phyloP scores from a whole-genome alignment of 805 yeast genomes.

The Candida ascalaphidarum region DNA sequence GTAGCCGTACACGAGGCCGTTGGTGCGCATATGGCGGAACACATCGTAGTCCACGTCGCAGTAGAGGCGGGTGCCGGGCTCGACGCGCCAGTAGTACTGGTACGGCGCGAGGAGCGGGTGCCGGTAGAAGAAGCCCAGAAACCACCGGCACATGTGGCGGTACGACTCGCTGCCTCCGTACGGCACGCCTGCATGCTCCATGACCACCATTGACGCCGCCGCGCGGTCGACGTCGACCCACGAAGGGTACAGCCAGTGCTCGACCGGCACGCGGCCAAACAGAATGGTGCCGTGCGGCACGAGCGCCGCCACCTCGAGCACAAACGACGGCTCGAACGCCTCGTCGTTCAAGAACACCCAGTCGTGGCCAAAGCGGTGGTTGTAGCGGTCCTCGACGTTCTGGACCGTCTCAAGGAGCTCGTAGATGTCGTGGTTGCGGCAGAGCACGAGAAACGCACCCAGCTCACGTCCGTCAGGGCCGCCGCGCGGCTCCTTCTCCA shows the following conservation, averaged over 20 bases:
- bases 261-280: conserved; percentile 53
- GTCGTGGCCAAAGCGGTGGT: conserved; percentile 54
- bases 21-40: conserved; percentile 47
- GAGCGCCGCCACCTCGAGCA: conserved; percentile 33
- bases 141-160: conserved; percentile 58
- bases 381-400: conserved; percentile 60
- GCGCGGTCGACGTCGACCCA: conserved; percentile 47
- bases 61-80: conserved; percentile 52
- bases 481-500: too few species aligned
- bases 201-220: conserved; percentile 3
- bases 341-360: conserved; percentile 75
- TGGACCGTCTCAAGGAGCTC: conserved; percentile 50
- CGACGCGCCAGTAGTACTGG: conserved; percentile 71
- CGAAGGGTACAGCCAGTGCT: conserved; percentile 66
- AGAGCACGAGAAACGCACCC: conserved; percentile 64
- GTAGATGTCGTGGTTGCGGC: conserved; percentile 58
- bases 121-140: conserved; percentile 50
- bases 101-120: conserved; percentile 52
- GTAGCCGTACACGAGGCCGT: conserved; percentile 58
- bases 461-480: too few species aligned
- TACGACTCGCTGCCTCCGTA: conserved; percentile 58
- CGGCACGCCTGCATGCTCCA: conserved; percentile 31
- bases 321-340: conserved; percentile 52
- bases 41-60: conserved; percentile 62
- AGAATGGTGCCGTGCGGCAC: conserved; percentile 50